These are phyloP conservation scores for Microcos paniculata DNA, from an alignment of 345 rosid species.

Conservation along the genomic window DNA sequence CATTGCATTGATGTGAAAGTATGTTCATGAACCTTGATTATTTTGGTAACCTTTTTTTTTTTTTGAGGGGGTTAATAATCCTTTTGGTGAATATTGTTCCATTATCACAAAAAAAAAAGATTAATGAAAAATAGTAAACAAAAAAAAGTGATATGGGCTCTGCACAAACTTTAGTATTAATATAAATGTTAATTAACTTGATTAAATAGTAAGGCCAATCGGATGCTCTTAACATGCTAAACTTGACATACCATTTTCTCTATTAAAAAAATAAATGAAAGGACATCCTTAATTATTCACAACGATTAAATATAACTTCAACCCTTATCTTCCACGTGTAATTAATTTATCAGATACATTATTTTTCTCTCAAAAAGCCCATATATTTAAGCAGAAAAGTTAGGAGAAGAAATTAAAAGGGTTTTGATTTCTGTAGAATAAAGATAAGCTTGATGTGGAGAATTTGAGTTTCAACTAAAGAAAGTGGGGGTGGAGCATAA, in stretches of 20 bases:
- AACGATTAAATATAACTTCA: not conserved
- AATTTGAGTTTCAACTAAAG: not conserved
- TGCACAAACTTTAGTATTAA: not conserved
- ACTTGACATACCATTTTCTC: conserved; percentile 1
- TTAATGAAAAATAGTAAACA: not conserved
- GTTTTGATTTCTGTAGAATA: not conserved
- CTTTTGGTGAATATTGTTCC: not conserved
- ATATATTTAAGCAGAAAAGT: too few relatives aligned
- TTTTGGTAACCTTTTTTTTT: not conserved
- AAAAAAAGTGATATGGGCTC: not conserved
- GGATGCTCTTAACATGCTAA: conserved; percentile 22
- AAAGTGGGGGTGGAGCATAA: not conserved
- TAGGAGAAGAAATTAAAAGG: too few relatives aligned
- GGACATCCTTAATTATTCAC: not conserved
- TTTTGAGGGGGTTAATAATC: too few relatives aligned
- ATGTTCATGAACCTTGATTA: not conserved
- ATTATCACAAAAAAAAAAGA: not conserved
- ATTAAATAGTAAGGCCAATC: not conserved
- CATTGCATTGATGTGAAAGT: not conserved
- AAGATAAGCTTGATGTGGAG: not conserved
- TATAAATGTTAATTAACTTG: not conserved
- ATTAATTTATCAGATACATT: too few relatives aligned
- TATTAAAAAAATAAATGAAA: not conserved
- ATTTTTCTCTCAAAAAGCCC: too few relatives aligned
- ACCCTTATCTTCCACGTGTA: not conserved